Evolutionary conservation across 192 early-diverging fungal species (phyloP), one percentile per base, ranked within the genome.

Genomic region (Backusella macrospora): DNA sequence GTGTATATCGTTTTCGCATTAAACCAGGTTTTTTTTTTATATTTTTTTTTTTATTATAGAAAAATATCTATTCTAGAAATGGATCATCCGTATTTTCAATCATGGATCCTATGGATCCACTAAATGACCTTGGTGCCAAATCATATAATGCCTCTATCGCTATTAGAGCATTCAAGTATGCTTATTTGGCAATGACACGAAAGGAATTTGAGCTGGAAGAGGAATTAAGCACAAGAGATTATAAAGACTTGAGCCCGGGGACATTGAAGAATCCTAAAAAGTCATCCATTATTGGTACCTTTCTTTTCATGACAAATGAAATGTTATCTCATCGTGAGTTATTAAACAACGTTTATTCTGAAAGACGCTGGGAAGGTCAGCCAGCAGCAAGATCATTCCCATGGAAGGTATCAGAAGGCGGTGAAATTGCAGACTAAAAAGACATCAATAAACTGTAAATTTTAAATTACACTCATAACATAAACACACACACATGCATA

Each of bases 61-160:
- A 52, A 68, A 47, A 43, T 4, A 47, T 45, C 6, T n/a, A 8
- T 4, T 18, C 64, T 34, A 37, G 59, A 43, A 38, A 42, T 40
- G 48, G 65, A 1, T 42, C 44, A 5, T 4, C 45, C 15, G 63
- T 86, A n/a, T 79, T 87, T 42, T 76, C 84, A 4, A 87, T 91
- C 37, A 75, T 79, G 73, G 89, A 91, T 38, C 89, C 89, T 0
- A 76, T 71, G 44, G 89, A 90, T 48, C 6, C 62, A 6, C 74
- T 76, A 7, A 90, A 90, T 62, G 87, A 90, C 62, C 84, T 90
- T 23, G 75, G 75, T 2, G 38, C 10, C 37, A 76, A 76, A 43
- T 76, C 75, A 14, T 76, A 39, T 44, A 70, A 71, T 49, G 49
- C 69, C 5, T 0, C 15, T 1, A 2, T 5, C 16, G 43, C 44